phyloP scores from a whole-genome alignment of 140 eudicot genomes.

The Bidens hawaiensis region DNA sequence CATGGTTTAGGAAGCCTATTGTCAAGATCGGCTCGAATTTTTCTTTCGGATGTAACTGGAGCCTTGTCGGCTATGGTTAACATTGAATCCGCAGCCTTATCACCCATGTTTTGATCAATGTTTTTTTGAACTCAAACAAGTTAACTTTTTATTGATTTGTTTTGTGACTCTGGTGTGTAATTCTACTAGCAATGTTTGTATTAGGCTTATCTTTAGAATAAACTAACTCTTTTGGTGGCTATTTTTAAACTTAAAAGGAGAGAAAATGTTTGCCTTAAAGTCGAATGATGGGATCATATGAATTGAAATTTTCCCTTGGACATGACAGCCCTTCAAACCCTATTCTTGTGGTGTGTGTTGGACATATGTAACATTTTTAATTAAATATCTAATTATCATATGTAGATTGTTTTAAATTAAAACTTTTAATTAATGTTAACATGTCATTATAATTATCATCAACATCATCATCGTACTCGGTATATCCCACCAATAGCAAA shows the following conservation, averaged over 20 bases:
- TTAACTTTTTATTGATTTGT: not conserved
- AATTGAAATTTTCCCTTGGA: conserved; percentile 32
- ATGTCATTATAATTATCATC: not conserved
- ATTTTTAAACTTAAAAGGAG: conserved; percentile 6
- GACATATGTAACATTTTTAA: no score
- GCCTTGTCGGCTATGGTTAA: conserved; percentile 42
- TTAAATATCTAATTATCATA: no score
- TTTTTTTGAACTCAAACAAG: not conserved
- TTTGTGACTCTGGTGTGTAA: not conserved
- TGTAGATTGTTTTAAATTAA: not conserved
- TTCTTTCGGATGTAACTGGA: conserved; percentile 41
- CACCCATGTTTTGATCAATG: conserved; percentile 31
- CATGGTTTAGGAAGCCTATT: conserved; percentile 51
- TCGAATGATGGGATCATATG: conserved; percentile 26
- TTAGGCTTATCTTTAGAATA: not conserved
- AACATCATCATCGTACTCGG: no score
- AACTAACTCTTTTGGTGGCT: not conserved
- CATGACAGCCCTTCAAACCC: conserved; percentile 19
- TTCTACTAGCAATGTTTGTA: not conserved
- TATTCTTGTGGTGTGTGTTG: conserved; percentile 16
- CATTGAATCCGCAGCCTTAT: conserved; percentile 45
- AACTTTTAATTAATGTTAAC: not conserved
- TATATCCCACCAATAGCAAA: no score
- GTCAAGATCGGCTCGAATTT: conserved; percentile 40
- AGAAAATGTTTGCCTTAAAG: conserved; percentile 15